phyloP scores from a whole-genome alignment of 345 rosid species.

The Gossypium arboreum region DNA sequence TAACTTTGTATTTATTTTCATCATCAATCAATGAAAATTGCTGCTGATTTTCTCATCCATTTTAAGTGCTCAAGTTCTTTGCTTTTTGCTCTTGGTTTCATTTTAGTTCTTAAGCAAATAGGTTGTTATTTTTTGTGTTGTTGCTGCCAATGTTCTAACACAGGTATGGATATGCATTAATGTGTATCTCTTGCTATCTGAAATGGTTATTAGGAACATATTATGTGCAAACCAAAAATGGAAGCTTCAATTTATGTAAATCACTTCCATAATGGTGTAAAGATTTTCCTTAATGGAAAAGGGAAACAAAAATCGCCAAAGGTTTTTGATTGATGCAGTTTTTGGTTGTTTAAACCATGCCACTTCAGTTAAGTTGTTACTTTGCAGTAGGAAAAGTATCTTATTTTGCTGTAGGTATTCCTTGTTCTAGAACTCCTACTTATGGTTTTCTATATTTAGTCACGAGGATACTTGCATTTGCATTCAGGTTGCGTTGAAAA shows the following conservation, averaged over 20 bases:
- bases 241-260: neutral
- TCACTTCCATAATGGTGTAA: neutral
- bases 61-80: too few relatives aligned
- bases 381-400: neutral
- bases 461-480: constrained; percentile 1
- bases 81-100: too few relatives aligned
- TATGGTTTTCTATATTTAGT: neutral
- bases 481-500: constrained; percentile 46
- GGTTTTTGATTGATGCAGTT: neutral
- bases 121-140: too few relatives aligned
- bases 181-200: neutral
- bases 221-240: neutral
- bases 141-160: too few relatives aligned
- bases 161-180: neutral
- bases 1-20: too few relatives aligned
- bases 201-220: neutral
- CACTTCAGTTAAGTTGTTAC: too few relatives aligned
- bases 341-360: too few relatives aligned
- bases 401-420: neutral
- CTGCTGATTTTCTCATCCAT: too few relatives aligned
- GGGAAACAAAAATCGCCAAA: neutral
- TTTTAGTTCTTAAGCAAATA: too few relatives aligned
- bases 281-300: neutral
- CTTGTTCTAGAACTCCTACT: neutral
- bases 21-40: too few relatives aligned